Conservation (phyloP, 2,329 filamentous ascomycete genomes). For the Ophiostoma sp. region DNA sequence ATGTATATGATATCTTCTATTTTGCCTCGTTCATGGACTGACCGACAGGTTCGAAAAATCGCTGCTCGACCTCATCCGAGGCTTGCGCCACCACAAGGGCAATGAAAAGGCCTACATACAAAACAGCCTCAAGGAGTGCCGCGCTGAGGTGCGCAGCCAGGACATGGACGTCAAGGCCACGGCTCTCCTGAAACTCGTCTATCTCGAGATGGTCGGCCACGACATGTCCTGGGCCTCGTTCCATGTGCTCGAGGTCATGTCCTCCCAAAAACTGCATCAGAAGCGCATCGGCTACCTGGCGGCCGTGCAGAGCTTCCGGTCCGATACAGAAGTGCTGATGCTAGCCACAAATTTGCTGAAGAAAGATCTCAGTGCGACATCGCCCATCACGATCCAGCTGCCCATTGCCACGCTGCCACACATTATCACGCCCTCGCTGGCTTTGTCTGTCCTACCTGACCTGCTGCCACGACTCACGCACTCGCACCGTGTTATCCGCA, state of each 20-base stretch:
- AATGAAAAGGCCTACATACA: constrained; percentile 95
- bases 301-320: constrained; percentile 91
- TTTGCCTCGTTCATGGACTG: constrained; percentile 28
- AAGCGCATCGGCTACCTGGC: constrained; percentile 94
- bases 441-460: constrained; percentile 84
- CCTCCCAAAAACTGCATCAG: constrained; percentile 87
- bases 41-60: constrained; percentile 92
- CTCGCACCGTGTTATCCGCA: constrained; percentile 80
- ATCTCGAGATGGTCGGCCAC: constrained; percentile 98
- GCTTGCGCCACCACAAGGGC: constrained; percentile 92
- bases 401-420: constrained; percentile 91
- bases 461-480: constrained; percentile 83
- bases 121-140: constrained; percentile 91
- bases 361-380: constrained; percentile 79
- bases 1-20: neutral
- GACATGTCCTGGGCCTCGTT: constrained; percentile 99
- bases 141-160: constrained; percentile 83
- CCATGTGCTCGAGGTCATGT: constrained; percentile 98
- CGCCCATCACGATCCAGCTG: constrained; percentile 75
- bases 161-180: constrained; percentile 99
- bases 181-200: constrained; percentile 90
- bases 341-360: constrained; percentile 94
- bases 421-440: constrained; percentile 87
- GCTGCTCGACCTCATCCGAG: constrained; percentile 96
- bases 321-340: constrained; percentile 97